Evolutionary conservation across 148 eudicot genomes (phyloP), one percentile per base, ranked within the genome.

Genomic region (Suaeda aralocaspica): DNA sequence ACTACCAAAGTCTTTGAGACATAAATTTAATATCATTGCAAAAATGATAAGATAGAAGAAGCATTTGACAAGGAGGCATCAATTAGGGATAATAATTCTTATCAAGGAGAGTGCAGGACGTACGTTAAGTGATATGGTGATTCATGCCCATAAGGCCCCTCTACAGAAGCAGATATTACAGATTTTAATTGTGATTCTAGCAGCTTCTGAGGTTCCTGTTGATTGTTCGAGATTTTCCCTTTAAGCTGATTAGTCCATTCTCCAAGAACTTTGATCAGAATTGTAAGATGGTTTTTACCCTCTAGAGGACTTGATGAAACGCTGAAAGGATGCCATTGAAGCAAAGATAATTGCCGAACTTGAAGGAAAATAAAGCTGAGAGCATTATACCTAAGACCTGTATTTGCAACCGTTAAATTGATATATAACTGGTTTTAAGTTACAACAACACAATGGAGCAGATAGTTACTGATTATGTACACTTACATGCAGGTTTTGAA

Each of bases 251-350:
- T 75, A 0, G 96, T 88, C 96, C 93, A 88, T 24, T 71, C 70
- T 41, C 91, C 96, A 4, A 86, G 87, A 74, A 82, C 89, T 78
- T 91, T 91, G 11, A 86, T 85, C 42, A 88, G 84, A 60, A 91
- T 72, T 0, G 93, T 74, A 24, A 91, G 64, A 70, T 88, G 93
- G 77, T 83, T 41, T 71, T 85, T 78, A 28, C 96, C 96, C 58
- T 85, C 92, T 15, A 89, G 63, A 59, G 97, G 97, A 67, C 95
- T 89, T 18, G 92, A 87, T 14, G 95, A 91, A 19, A 91, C 97
- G 39, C 95, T 91, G 67, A 91, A 91, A 70, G 95, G 97, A 77
- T 91, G 92, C 95, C 97, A 91, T 59, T 89, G 87, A 62, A 87
- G 83, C 82, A 82, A 87, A 48, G 97, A 91, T 58, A 91, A 25